A percentile compares a stretch with the other conserved stretches of the same genome.
These are phyloP conservation scores for Pistacia atlantica DNA, from an alignment of 345 rosid species.

Conservation along the genomic window DNA sequence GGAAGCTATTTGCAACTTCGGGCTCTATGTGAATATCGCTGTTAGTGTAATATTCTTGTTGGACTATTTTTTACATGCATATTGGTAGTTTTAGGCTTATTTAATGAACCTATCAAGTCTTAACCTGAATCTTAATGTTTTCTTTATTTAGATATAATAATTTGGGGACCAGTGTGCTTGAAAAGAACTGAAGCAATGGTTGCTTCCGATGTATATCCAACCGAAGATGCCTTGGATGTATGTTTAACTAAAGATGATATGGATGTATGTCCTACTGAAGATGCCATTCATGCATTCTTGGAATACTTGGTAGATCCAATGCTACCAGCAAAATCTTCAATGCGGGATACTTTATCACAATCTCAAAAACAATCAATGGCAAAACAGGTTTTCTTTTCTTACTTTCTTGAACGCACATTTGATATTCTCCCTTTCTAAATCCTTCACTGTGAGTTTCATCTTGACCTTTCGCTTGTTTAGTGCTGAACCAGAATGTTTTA, in stretches of 20 bases:
- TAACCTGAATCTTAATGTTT: background rate
- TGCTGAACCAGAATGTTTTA: background rate
- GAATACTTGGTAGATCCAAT: slow-evolving; percentile 71
- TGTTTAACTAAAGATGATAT: slow-evolving; percentile 62
- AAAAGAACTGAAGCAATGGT: slow-evolving; percentile 26
- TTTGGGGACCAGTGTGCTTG: background rate
- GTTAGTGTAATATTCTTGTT: background rate
- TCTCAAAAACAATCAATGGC: slow-evolving; percentile 52
- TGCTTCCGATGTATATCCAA: slow-evolving; percentile 45
- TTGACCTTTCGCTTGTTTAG: background rate
- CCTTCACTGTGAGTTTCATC: background rate
- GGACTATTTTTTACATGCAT: background rate
- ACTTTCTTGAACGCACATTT: background rate
- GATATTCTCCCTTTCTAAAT: background rate
- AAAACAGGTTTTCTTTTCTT: slow-evolving; percentile 55
- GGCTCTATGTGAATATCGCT: background rate
- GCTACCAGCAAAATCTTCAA: slow-evolving; percentile 49
- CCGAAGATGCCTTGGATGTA: slow-evolving; percentile 53
- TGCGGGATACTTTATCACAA: slow-evolving; percentile 36
- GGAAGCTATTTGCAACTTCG: background rate
- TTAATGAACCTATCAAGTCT: background rate
- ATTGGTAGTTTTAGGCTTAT: background rate
- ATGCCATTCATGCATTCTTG: slow-evolving; percentile 56
- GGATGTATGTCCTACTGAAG: slow-evolving; percentile 58
- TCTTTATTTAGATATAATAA: background rate